Base-by-base conservation (phyloP, 2,329 filamentous ascomycete genomes). In the Aspergillus chevalieri region DNA sequence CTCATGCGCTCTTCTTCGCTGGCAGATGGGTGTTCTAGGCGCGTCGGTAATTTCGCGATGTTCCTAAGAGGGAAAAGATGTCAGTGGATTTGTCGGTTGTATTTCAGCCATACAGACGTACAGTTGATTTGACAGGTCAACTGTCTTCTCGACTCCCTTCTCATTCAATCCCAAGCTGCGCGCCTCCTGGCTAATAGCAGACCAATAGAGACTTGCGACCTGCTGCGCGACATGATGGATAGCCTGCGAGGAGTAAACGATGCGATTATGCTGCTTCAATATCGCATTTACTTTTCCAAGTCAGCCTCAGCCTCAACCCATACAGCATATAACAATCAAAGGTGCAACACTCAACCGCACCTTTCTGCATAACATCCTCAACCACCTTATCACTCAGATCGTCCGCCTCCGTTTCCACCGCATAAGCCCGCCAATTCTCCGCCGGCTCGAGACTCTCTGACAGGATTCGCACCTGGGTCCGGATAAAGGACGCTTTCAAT, bases 211-310 rank as follows among this genome's bases (percentile, higher is more conserved):
- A 21, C 67, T 70, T 57, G 79, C 74, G 53, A 81, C 78, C 59
- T 81, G 77, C 52, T 78, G 74, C 17, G 78, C 76, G 46, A 80
- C 71, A 65, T 80, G 77, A 45, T 79, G 74, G 47, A 77, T 75
- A 36, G 78, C 78, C 56, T 80, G 75, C 0, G 73, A 71, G 43
- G 75, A 75, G 65, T 79, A 81, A 38, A 78, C 74, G 48, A 74
- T 66, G 44, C 76, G 77, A 53, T 74, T 75, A 61, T 81, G 78
- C 39, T 78, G 73, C 51, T 74, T 75, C 47, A 79, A 62, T 34
- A 71, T 68, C 30, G 70, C 68, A 52, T 80, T 80, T 15, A 79
- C 78, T 78, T 48, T 43, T 12, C 8, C 15, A 21, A 41, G 38
- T 41, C 10, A 41, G 38, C 19, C 38, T 19, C 12, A 22, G 10